Evolutionary conservation across 768 basidiomycete species (phyloP).

Genomic region (Lactifluus piperatus): DNA sequence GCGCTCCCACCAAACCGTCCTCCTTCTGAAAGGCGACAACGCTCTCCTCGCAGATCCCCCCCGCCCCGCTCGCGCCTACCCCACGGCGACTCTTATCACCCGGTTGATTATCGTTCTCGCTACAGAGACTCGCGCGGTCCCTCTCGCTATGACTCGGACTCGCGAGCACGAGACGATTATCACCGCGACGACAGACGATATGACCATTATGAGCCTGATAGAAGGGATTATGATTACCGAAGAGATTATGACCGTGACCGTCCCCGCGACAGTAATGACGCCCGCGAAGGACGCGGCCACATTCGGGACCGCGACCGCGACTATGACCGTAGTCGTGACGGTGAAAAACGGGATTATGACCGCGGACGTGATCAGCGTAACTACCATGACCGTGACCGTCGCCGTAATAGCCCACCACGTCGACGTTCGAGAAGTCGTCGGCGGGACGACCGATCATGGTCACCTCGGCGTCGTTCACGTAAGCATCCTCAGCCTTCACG

Average conservation of each 20-base stretch:
- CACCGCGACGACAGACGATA: conserved; percentile 13
- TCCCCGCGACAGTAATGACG: conserved; percentile 4
- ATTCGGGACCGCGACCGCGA: conserved; percentile 3
- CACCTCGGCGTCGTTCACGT: conserved; percentile 18
- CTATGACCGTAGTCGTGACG: conserved; percentile 5
- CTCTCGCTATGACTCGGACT: conserved; percentile 8
- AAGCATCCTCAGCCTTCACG: not conserved
- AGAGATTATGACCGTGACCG: conserved; percentile 13
- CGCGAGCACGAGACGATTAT: conserved; percentile 10
- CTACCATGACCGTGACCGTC: conserved; percentile 7
- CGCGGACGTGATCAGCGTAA: conserved; percentile 8
- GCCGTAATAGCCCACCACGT: conserved; percentile 10
- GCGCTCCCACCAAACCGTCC: conserved; percentile 20
- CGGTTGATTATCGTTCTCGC: conserved; percentile 4
- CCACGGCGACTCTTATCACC: conserved; percentile 11
- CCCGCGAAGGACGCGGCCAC: conserved; percentile 6
- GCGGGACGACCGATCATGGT: conserved; percentile 12
- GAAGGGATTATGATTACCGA: conserved; percentile 7
- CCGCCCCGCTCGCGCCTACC: conserved; percentile 15
- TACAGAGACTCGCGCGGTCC: conserved; percentile 9
- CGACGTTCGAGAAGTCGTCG: conserved; percentile 15
- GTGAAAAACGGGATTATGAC: conserved; percentile 14
- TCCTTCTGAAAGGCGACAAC: conserved; percentile 22
- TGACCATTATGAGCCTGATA: conserved; percentile 14
- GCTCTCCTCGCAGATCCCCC: conserved; percentile 17